Conservation (phyloP, 805 yeast genomes). For the Candida wancherniae region DNA sequence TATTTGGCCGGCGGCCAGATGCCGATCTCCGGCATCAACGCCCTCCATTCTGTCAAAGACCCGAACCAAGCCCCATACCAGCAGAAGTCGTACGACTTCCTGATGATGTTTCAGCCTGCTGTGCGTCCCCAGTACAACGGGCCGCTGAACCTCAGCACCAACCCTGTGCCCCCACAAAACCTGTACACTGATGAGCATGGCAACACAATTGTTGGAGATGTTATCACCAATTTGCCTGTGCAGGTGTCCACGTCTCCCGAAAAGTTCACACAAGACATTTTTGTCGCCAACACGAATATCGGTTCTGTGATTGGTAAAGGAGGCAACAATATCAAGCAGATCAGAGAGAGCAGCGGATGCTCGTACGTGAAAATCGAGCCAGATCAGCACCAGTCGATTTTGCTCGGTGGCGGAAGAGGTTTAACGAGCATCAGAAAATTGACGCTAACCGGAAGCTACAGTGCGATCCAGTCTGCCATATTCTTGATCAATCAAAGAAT, state of each 20-base stretch:
- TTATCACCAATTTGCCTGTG: constrained; percentile 37
- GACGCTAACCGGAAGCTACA: constrained; percentile 61
- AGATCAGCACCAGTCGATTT: constrained; percentile 47
- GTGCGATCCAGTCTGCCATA: constrained; percentile 68
- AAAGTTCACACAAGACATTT: constrained; percentile 62
- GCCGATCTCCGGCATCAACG: constrained; percentile 8
- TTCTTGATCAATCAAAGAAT: constrained; percentile 68
- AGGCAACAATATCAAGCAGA: constrained; percentile 75
- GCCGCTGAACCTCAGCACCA: constrained; percentile 11
- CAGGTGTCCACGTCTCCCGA: constrained; percentile 37
- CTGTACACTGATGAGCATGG: constrained; percentile 42
- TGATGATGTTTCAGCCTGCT: constrained; percentile 38
- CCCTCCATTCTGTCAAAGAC: constrained; percentile 13
- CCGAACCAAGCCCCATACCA: constrained; percentile 5
- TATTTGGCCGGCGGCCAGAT: constrained; percentile 15
- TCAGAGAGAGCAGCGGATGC: constrained; percentile 66
- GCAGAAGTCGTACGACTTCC: constrained; percentile 32
- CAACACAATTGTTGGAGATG: constrained; percentile 40
- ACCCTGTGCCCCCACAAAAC: constrained; percentile 19
- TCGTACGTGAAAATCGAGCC: constrained; percentile 69
- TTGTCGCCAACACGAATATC: constrained; percentile 70
- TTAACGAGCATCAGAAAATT: constrained; percentile 49
- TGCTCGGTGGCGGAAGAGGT: constrained; percentile 42
- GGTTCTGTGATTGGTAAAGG: constrained; percentile 86
- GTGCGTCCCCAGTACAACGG: constrained; percentile 25